A percentile compares a stretch with the other conserved stretches of the same genome.
phyloP scores from a whole-genome alignment of 1,284 basidiomycete species.

The Serendipita sp. region DNA sequence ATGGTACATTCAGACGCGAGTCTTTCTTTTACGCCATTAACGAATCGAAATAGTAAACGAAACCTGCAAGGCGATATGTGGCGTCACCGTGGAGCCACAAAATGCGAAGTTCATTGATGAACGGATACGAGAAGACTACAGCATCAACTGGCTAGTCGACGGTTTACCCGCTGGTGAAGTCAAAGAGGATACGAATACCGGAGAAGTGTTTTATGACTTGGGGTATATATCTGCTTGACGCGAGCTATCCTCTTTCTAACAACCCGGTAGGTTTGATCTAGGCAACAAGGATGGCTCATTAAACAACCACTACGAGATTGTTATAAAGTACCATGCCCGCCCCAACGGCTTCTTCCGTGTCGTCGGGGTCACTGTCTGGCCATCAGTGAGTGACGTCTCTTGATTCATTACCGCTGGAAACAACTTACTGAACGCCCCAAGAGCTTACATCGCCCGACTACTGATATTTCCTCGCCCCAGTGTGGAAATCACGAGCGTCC shows the following conservation, averaged over 20 bases:
- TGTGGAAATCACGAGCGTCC: conserved; percentile 30
- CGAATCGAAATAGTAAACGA: conserved; percentile 34
- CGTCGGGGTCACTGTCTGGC: conserved; percentile 88
- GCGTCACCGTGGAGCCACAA: conserved; percentile 42
- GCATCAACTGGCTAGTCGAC: conserved; percentile 89
- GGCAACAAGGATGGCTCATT: conserved; percentile 55
- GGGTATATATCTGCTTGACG: conserved; percentile 20
- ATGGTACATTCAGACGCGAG: neutral
- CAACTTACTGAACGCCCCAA: neutral
- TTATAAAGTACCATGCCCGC: conserved; percentile 69
- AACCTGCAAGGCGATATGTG: conserved; percentile 72
- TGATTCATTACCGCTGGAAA: neutral
- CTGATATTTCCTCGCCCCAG: conserved; percentile 36
- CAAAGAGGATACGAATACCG: conserved; percentile 64
- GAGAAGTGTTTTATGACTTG: conserved; percentile 81
- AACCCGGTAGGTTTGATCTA: conserved; percentile 53
- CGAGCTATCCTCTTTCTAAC: conserved; percentile 22
- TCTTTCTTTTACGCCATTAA: neutral
- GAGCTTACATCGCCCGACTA: neutral
- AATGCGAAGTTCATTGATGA: conserved; percentile 85
- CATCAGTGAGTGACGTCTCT: conserved; percentile 39
- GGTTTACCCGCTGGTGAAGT: conserved; percentile 88
- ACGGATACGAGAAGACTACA: conserved; percentile 84
- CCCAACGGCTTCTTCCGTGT: conserved; percentile 58
- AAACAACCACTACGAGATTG: conserved; percentile 86